Conservation (phyloP, 257 asterid genomes). For the Vinca minor region DNA sequence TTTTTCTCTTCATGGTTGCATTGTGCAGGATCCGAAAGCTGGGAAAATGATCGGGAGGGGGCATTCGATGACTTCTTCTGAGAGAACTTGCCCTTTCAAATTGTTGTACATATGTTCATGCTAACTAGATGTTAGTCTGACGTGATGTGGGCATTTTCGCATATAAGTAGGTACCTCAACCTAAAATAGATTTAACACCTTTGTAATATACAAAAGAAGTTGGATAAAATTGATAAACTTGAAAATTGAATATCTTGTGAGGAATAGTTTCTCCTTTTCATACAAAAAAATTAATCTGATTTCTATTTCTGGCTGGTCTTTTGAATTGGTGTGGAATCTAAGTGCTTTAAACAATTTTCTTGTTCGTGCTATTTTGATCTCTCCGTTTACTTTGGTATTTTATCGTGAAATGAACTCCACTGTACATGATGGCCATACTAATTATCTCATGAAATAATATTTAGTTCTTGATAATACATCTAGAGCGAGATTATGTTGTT, state of each 20-base stretch:
- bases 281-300: background rate
- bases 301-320: background rate
- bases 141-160: constrained; percentile 18
- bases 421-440: background rate
- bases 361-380: too few species aligned
- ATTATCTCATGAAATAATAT: background rate
- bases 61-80: constrained; percentile 97
- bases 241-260: constrained; percentile 15
- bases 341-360: constrained; percentile 8
- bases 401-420: background rate
- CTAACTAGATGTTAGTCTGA: constrained; percentile 34
- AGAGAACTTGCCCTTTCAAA: constrained; percentile 49
- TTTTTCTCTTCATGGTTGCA: constrained; percentile 61
- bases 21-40: constrained; percentile 84
- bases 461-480: background rate
- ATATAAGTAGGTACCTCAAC: constrained; percentile 34
- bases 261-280: constrained; percentile 6
- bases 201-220: constrained; percentile 30
- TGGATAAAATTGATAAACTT: constrained; percentile 10
- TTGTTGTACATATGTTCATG: constrained; percentile 38
- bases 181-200: constrained; percentile 31
- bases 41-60: constrained; percentile 87
- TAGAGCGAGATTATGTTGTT: background rate
- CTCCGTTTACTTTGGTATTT: background rate
- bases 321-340: constrained; percentile 8